Base-by-base conservation (phyloP, 805 yeast genomes). In the Myxozyma nipponensis region DNA sequence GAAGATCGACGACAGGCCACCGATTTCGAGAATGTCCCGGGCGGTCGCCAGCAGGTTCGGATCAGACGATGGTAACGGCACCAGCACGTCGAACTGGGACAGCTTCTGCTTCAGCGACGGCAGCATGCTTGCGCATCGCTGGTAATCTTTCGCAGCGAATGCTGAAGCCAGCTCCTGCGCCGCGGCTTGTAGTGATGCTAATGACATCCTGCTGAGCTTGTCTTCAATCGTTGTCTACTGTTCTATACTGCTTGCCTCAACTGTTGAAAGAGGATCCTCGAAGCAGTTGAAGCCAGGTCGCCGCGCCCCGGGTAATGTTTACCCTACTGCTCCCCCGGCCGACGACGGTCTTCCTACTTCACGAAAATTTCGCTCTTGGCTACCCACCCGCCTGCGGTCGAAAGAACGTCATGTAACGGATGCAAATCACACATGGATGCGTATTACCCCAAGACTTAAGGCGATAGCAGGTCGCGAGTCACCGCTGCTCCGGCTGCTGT, bases 1-100 rank as follows among this genome's bases (percentile, higher is more conserved):
- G 59, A 83, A 83, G 54, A 93, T 80, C 44, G 90, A 77, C 17
- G 86, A 77, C 46, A 91, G 72, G 0, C 95, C 95, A 10, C 96
- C 96, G 52, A 89, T 79, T 67, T 93, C 98, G 44, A 93, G 72
- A 39, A 91, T 84, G 37, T 84, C 80, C 59, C 95, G 82, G 5
- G 95, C 81, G 36, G 88, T 86, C 53, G 77, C 74, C 50, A 89
- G 75, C 69, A 90, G 96, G 18, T 67, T 64, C 24, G 60, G 64
- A 45, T 70, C 70, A 49, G 76, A 61, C 54, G 68, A 66, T 28
- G 63, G 48, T 4, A 69, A 50, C 18, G 97, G 97, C 23, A 89
- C 79, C 52, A 93, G 77, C 40, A 91, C 71, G 54, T 84, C 81
- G 58, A 82, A 82, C 64, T 86, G 82, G 60, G 95, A 82, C 58